Evolutionary conservation across 2,329 filamentous ascomycete genomes (phyloP).

Genomic region (Davidsoniella neocaledoniae): DNA sequence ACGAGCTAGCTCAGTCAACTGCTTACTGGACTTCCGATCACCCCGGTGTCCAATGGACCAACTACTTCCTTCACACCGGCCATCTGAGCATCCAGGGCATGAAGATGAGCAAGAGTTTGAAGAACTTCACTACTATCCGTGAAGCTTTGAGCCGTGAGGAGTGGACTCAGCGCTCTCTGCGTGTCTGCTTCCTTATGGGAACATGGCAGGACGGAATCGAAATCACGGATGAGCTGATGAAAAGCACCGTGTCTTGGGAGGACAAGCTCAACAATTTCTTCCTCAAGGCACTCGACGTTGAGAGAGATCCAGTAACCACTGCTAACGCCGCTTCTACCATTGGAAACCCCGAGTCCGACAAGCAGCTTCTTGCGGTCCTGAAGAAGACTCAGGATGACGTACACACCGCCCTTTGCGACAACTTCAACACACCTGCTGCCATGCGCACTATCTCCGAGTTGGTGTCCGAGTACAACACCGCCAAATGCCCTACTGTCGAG

Average conservation of each 20-base stretch:
- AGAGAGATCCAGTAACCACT: slow-evolving; percentile 8
- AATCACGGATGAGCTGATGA: slow-evolving; percentile 62
- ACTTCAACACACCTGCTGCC: slow-evolving; percentile 68
- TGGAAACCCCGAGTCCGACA: slow-evolving; percentile 14
- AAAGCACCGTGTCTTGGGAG: slow-evolving; percentile 16
- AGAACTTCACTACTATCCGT: slow-evolving; percentile 89
- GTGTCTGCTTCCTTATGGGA: slow-evolving; percentile 75
- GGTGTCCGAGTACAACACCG: slow-evolving; percentile 38
- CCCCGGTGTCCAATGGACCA: slow-evolving; percentile 54
- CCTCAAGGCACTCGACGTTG: slow-evolving; percentile 11
- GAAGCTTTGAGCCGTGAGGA: slow-evolving; percentile 50
- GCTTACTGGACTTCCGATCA: slow-evolving; percentile 41
- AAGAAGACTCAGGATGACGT: slow-evolving; percentile 39
- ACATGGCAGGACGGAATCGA: slow-evolving; percentile 85
- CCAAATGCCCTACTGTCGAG: slow-evolving; percentile 5
- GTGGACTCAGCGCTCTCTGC: slow-evolving; percentile 64
- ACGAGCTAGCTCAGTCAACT: slow-evolving; percentile 71
- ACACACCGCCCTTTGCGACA: slow-evolving; percentile 52
- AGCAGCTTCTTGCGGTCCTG: slow-evolving; percentile 25
- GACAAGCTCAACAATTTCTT: slow-evolving; percentile 14
- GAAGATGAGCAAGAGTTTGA: slow-evolving; percentile 92
- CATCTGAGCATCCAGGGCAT: slow-evolving; percentile 71
- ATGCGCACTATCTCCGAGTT: slow-evolving; percentile 66
- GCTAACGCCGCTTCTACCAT: slow-evolving; percentile 5
- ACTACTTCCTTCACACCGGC: slow-evolving; percentile 92